A percentile compares a stretch with the other conserved stretches of the same genome.
These are phyloP conservation scores for Yamadazyma scolyti DNA, from an alignment of 805 yeast genomes.

Conservation along the genomic window DNA sequence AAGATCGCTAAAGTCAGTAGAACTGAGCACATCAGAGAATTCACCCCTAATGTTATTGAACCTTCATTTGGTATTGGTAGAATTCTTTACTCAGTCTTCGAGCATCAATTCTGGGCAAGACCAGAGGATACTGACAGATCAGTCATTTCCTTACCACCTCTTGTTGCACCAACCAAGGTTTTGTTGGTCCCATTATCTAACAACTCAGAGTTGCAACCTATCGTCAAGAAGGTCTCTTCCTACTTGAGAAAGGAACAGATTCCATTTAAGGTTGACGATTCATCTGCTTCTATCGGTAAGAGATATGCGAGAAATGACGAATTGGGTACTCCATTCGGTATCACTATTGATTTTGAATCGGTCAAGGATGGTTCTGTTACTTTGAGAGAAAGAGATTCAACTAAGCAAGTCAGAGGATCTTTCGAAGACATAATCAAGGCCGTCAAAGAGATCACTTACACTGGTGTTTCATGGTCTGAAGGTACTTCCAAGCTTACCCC, in stretches of 20 bases:
- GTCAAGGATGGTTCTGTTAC: slow-evolving; percentile 85
- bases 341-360: slow-evolving; percentile 94
- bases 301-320: slow-evolving; percentile 98
- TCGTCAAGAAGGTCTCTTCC: slow-evolving; percentile 64
- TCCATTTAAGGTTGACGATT: slow-evolving; percentile 94
- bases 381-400: slow-evolving; percentile 94
- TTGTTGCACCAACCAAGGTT: slow-evolving; percentile 97
- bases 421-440: slow-evolving; percentile 68
- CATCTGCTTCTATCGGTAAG: slow-evolving; percentile 96
- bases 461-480: slow-evolving; percentile 76
- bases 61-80: slow-evolving; percentile 99
- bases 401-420: slow-evolving; percentile 93
- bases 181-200: slow-evolving; percentile 90
- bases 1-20: slow-evolving; percentile 73
- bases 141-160: slow-evolving; percentile 88
- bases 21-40: slow-evolving; percentile 91
- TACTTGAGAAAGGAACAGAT: slow-evolving; percentile 75
- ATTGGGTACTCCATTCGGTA: slow-evolving; percentile 97
- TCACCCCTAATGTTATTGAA: slow-evolving; percentile 94
- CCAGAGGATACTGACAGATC: slow-evolving; percentile 83
- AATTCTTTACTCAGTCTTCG: slow-evolving; percentile 87
- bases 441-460: slow-evolving; percentile 69
- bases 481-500: slow-evolving; percentile 71
- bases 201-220: slow-evolving; percentile 74
- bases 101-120: slow-evolving; percentile 93